Evolutionary conservation across 495 filamentous ascomycete species (phyloP), one percentile per base, ranked within the genome.

Genomic region (Neurospora sp.): DNA sequence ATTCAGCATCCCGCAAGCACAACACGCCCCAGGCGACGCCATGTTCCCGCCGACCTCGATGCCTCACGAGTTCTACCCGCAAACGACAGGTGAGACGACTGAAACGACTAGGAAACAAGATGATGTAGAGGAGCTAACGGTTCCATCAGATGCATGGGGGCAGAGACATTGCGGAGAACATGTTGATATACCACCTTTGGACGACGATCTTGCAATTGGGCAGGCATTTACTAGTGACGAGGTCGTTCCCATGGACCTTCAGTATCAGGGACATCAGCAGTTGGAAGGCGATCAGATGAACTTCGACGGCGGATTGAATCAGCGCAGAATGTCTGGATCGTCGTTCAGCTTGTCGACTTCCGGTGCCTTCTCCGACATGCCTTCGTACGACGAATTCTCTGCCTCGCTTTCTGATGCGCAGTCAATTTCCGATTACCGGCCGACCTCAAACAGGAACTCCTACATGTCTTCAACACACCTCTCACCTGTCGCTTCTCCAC

Each of bases 341-440:
- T 89, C 86, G 2, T 89, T 88, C 73, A 86, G 86, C 42, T 81
- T 88, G 74, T 89, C 87, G 39, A 89, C 86, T 5, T 86, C 85
- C n/a, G 86, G 86, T 23, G 83, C 79, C n/a, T 77, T 87, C 20
- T 88, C 87, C 2, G 86, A 89, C 73, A 87, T 89, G 78, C 82
- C 87, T 41, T 86, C 88, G 7, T 89, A 88, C 73, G 88, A 90
- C 41, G 86, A 89, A 71, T 87, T 88, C 77, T 89, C 87, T 42
- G 81, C 87, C 44, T 79, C 86, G 39, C 74, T 89, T 69, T 87
- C 87, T 40, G 86, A 88, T 69, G 86, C 86, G 38, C 86, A 85
- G 12, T 88, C 86, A 4, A 82, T 79, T 46, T 88, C 87, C 8
- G 88, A 89, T 70, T 89, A 88, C 73, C 85, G 86, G 69, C 86